phyloP scores from a whole-genome alignment of 768 basidiomycete genomes.

The Daedaleopsis sinensis region DNA sequence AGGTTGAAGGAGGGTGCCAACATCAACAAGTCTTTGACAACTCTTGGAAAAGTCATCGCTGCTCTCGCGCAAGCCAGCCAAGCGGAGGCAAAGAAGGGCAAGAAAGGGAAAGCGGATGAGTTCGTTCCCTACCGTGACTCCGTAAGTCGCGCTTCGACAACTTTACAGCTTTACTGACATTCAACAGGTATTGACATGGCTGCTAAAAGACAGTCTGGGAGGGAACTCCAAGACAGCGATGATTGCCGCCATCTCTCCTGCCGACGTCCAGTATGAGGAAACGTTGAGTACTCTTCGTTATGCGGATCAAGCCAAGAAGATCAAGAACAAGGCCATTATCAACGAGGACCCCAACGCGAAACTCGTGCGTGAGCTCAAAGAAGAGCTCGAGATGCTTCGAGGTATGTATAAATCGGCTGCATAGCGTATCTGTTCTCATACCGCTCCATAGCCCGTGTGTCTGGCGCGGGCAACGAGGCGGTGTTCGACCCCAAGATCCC shows the following conservation, averaged over 20 bases:
- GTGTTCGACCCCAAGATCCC: slow-evolving; percentile 88
- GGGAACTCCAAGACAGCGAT: slow-evolving; percentile 98
- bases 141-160: slow-evolving; percentile 46
- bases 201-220: slow-evolving; percentile 96
- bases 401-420: slow-evolving; percentile 42
- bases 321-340: slow-evolving; percentile 99
- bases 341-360: slow-evolving; percentile 99
- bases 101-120: slow-evolving; percentile 88
- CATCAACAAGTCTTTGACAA: slow-evolving; percentile 98
- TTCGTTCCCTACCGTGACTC: slow-evolving; percentile 98
- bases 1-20: slow-evolving; percentile 97
- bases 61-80: slow-evolving; percentile 72
- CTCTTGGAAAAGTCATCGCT: slow-evolving; percentile 97
- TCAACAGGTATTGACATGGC: slow-evolving; percentile 89
- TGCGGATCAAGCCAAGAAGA: slow-evolving; percentile 99
- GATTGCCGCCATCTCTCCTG: slow-evolving; percentile 99
- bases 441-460: slow-evolving; percentile 62
- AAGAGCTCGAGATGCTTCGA: slow-evolving; percentile 92
- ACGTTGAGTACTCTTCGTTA: slow-evolving; percentile 96
- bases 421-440: slow-evolving; percentile 15
- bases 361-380: slow-evolving; percentile 97
- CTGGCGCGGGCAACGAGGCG: slow-evolving; percentile 68
- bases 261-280: slow-evolving; percentile 87
- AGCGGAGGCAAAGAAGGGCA: slow-evolving; percentile 59
- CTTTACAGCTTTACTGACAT: not conserved